A percentile compares a stretch with the other conserved stretches of the same genome.
These are phyloP conservation scores for Malus fusca DNA, from an alignment of 306 rosid species.

Conservation along the genomic window DNA sequence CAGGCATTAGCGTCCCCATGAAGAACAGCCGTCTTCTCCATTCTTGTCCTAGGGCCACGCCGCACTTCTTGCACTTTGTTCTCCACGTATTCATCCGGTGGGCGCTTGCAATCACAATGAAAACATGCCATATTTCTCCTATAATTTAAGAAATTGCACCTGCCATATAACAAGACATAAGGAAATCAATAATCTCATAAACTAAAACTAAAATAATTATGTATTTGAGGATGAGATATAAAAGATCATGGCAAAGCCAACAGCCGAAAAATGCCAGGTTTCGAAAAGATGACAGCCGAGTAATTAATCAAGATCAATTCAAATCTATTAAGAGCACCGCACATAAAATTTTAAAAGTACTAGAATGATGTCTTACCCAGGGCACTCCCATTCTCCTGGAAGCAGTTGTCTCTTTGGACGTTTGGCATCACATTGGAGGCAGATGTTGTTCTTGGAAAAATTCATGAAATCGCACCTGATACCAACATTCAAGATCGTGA, in stretches of 20 bases:
- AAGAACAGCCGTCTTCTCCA: conserved; percentile 39
- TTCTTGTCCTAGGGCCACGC: conserved; percentile 35
- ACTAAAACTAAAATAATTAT: neutral
- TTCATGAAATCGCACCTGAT: conserved; percentile 97
- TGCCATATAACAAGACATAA: conserved; percentile 33
- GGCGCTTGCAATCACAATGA: conserved; percentile 97
- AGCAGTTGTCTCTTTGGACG: conserved; percentile 96
- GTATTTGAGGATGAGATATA: neutral
- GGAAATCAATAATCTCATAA: neutral
- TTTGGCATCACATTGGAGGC: conserved; percentile 97
- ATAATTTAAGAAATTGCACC: conserved; percentile 97
- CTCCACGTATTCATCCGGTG: conserved; percentile 70
- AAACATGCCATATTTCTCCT: conserved; percentile 86
- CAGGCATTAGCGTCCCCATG: conserved; percentile 82
- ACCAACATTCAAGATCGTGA: conserved; percentile 24
- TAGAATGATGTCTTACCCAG: conserved; percentile 61
- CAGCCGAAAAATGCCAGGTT: neutral
- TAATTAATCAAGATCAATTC: neutral
- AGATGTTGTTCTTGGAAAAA: conserved; percentile 77
- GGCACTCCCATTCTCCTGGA: conserved; percentile 99
- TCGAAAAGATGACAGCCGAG: neutral
- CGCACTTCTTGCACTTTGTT: conserved; percentile 52
- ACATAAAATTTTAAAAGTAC: neutral
- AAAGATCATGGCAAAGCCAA: neutral
- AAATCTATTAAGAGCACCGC: neutral